Conservation (phyloP, 495 filamentous ascomycete genomes). For the Neurospora sp. region DNA sequence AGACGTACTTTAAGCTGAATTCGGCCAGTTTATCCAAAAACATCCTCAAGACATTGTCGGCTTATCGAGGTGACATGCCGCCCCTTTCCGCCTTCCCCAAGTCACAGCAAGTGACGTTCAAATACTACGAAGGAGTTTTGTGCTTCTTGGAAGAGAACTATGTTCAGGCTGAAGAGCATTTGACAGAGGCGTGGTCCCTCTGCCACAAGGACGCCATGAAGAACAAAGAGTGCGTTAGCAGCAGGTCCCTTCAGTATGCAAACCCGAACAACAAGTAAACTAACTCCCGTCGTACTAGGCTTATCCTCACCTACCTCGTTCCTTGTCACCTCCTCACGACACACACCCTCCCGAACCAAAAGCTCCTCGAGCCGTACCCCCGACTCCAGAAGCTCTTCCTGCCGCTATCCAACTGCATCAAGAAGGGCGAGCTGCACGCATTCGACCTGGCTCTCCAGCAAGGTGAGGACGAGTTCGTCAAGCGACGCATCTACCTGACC, state of each 20-base stretch:
- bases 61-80: constrained; percentile 71
- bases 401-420: constrained; percentile 68
- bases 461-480: constrained; percentile 81
- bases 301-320: constrained; percentile 92
- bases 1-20: constrained; percentile 95
- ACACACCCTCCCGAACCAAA: constrained; percentile 64
- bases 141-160: constrained; percentile 91
- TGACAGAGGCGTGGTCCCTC: constrained; percentile 65
- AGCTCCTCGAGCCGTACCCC: constrained; percentile 65
- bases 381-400: constrained; percentile 68
- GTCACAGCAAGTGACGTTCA: constrained; percentile 89
- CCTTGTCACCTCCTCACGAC: constrained; percentile 83
- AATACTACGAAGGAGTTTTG: constrained; percentile 88
- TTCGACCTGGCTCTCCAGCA: constrained; percentile 77
- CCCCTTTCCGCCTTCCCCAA: constrained; percentile 63
- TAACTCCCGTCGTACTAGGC: constrained; percentile 32
- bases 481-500: constrained; percentile 89
- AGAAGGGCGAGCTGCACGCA: constrained; percentile 64
- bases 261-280: neutral
- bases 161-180: constrained; percentile 65
- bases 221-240: constrained; percentile 63
- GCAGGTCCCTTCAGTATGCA: neutral
- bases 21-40: constrained; percentile 84
- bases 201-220: constrained; percentile 60
- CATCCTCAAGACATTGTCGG: constrained; percentile 68